Percentiles rank a stretch among this genome's conserved stretches.
Evolutionary conservation across 106 monocot species (phyloP).

Genomic region (Apostasia shenzhenica): DNA sequence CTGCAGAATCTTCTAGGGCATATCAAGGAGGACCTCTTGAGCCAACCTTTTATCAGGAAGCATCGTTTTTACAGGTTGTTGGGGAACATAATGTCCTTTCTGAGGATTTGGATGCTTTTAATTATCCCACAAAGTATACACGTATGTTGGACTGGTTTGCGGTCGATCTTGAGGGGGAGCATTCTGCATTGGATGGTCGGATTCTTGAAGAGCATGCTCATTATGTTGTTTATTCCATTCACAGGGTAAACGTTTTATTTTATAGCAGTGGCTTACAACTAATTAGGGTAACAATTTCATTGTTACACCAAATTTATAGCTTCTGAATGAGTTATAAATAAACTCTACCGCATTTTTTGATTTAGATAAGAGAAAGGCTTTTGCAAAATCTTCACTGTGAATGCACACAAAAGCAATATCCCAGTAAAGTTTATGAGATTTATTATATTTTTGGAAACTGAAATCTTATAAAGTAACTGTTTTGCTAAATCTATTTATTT

Average conservation of each 20-base stretch:
- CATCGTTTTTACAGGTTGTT: slow-evolving; percentile 23
- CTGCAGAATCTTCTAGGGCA: slow-evolving; percentile 91
- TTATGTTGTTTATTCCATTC: slow-evolving; percentile 94
- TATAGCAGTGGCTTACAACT: neutral
- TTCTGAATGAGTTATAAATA: too few relatives aligned
- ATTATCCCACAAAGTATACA: slow-evolving; percentile 40
- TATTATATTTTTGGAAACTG: too few relatives aligned
- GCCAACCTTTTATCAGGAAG: slow-evolving; percentile 75
- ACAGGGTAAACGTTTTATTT: slow-evolving; percentile 50
- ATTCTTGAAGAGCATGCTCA: slow-evolving; percentile 96
- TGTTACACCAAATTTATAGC: too few relatives aligned
- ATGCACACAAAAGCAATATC: too few relatives aligned
- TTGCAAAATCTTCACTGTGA: too few relatives aligned
- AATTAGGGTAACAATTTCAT: too few relatives aligned
- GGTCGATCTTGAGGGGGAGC: slow-evolving; percentile 95
- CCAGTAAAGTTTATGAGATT: too few relatives aligned
- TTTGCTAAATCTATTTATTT: too few relatives aligned
- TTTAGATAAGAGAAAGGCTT: too few relatives aligned
- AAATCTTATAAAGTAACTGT: too few relatives aligned
- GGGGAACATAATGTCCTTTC: neutral
- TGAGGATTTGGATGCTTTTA: slow-evolving; percentile 32
- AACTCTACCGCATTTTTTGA: too few relatives aligned
- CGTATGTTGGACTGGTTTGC: slow-evolving; percentile 88
- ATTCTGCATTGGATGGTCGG: slow-evolving; percentile 94
- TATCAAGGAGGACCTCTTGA: slow-evolving; percentile 90